phyloP scores from a whole-genome alignment of 805 yeast species.

The Suhomyces xylopsoci region DNA sequence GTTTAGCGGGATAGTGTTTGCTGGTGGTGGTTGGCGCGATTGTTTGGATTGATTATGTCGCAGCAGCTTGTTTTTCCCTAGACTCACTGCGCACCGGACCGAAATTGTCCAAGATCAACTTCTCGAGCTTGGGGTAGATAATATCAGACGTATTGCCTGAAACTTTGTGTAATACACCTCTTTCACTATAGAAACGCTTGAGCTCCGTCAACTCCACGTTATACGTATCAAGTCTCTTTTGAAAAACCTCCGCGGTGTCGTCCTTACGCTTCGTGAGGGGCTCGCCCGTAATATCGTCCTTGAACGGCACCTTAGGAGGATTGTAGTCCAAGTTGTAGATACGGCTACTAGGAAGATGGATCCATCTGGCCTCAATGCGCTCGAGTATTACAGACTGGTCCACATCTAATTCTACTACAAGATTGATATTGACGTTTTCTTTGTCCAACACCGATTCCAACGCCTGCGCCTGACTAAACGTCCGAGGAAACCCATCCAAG shows the following conservation, averaged over 20 bases:
- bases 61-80: neutral
- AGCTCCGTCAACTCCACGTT: conserved; percentile 59
- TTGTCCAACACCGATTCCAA: conserved; percentile 45
- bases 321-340: conserved; percentile 82
- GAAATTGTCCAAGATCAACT: conserved; percentile 20
- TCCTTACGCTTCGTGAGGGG: conserved; percentile 76
- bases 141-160: conserved; percentile 81
- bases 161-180: conserved; percentile 49
- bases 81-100: neutral
- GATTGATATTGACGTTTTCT: conserved; percentile 48
- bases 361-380: conserved; percentile 81
- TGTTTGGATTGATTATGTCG: too few relatives aligned
- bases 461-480: conserved; percentile 63
- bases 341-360: conserved; percentile 81
- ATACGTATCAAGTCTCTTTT: conserved; percentile 62
- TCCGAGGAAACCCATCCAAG: conserved; percentile 92
- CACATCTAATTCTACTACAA: conserved; percentile 84
- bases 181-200: conserved; percentile 53
- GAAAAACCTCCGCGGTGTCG: conserved; percentile 74
- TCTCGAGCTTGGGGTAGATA: conserved; percentile 67
- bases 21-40: too few relatives aligned
- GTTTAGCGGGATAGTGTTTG: too few relatives aligned
- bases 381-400: conserved; percentile 80
- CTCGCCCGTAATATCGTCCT: conserved; percentile 89
- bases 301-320: conserved; percentile 81